phyloP scores from a whole-genome alignment of 306 rosid species.

The Parietaria judaica region DNA sequence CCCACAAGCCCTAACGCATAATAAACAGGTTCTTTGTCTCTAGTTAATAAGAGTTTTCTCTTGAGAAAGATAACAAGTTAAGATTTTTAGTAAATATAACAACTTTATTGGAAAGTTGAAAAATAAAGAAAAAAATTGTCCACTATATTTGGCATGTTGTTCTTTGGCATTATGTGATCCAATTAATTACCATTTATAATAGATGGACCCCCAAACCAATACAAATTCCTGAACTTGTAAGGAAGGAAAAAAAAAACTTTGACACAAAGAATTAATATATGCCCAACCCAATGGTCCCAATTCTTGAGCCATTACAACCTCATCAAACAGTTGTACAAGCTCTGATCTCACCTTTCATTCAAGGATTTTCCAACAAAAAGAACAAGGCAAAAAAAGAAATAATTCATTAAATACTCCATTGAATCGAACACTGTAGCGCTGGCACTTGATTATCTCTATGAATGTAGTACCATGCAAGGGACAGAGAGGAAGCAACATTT shows the following conservation, averaged over 20 bases:
- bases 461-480: constrained; percentile 8
- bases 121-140: not conserved
- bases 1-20: not conserved
- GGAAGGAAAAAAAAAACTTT: not conserved
- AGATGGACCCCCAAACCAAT: constrained; percentile 8
- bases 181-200: constrained; percentile 1
- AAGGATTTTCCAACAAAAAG: constrained; percentile 9
- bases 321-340: constrained; percentile 9
- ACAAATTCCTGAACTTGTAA: not conserved
- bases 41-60: constrained; percentile 3
- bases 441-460: constrained; percentile 13
- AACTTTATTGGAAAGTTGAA: not conserved
- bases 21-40: constrained; percentile 4
- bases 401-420: constrained; percentile 10
- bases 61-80: not conserved
- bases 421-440: not conserved
- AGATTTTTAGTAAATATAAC: not conserved
- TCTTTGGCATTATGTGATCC: constrained; percentile 8
- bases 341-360: not conserved
- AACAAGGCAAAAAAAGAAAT: constrained; percentile 2
- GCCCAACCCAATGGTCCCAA: constrained; percentile 17
- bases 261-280: not conserved
- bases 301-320: not conserved
- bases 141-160: not conserved
- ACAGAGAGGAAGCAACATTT: constrained; percentile 18